Evolutionary conservation across 768 basidiomycete species (phyloP).

Genomic region (Rhodosporidiobolus odoratus): DNA sequence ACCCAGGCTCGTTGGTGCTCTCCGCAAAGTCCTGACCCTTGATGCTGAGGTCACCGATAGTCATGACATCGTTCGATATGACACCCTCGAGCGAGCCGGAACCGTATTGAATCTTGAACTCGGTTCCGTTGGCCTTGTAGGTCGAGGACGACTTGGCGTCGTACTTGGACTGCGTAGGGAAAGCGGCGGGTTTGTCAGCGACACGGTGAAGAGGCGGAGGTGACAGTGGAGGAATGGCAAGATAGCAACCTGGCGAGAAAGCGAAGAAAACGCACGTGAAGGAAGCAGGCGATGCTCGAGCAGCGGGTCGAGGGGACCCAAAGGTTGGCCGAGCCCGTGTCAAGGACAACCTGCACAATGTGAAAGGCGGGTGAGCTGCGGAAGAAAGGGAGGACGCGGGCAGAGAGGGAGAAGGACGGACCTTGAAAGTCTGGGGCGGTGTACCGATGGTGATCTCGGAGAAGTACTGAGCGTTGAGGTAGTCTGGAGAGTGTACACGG

Average conservation of each 20-base stretch:
- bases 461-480: conserved; percentile 97
- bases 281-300: conserved; percentile 85
- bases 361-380: conserved; percentile 53
- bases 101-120: conserved; percentile 88
- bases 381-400: conserved; percentile 7
- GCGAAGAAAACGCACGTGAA: conserved; percentile 55
- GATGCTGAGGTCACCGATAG: conserved; percentile 76
- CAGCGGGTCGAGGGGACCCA: conserved; percentile 55
- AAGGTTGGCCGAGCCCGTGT: conserved; percentile 55
- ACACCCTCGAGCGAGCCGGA: conserved; percentile 95
- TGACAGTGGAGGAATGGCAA: too few relatives aligned
- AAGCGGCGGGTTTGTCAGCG: background rate
- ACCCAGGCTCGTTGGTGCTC: conserved; percentile 89
- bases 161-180: conserved; percentile 57
- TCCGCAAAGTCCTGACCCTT: conserved; percentile 82
- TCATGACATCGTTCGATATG: conserved; percentile 73
- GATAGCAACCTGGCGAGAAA: background rate
- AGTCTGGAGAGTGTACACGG: conserved; percentile 68
- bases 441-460: conserved; percentile 75
- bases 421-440: conserved; percentile 67
- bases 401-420: conserved; percentile 10
- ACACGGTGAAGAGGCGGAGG: conserved; percentile 6
- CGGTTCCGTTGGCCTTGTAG: conserved; percentile 81
- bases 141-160: conserved; percentile 71
- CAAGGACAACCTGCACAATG: conserved; percentile 91